phyloP scores from a whole-genome alignment of 768 basidiomycete genomes.

The Wakefieldia striispora region DNA sequence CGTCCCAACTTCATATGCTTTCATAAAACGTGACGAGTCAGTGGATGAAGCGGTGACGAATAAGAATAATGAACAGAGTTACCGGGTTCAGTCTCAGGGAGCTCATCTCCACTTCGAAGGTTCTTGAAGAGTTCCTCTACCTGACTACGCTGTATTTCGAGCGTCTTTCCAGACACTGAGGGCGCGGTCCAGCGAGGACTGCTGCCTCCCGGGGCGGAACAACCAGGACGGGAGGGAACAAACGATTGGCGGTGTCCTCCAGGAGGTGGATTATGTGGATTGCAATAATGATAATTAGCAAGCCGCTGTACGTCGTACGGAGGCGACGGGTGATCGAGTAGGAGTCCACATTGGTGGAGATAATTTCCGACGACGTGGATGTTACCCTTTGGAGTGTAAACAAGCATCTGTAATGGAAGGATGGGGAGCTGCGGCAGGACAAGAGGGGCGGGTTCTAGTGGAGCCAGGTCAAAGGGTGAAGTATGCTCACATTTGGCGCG shows the following conservation, averaged over 20 bases:
- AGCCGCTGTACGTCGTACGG: conserved; percentile 62
- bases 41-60: conserved; percentile 6
- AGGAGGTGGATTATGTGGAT: conserved; percentile 84
- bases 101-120: conserved; percentile 82
- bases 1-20: conserved; percentile 76
- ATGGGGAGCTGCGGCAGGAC: conserved; percentile 62
- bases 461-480: conserved; percentile 13
- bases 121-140: conserved; percentile 93
- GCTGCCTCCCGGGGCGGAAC: conserved; percentile 38
- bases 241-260: conserved; percentile 55
- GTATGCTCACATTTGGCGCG: conserved; percentile 53
- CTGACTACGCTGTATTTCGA: conserved; percentile 90
- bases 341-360: conserved; percentile 62
- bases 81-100: conserved; percentile 86
- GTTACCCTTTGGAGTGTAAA: conserved; percentile 94
- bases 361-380: conserved; percentile 78
- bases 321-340: conserved; percentile 78
- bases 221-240: conserved; percentile 41
- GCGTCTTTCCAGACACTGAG: conserved; percentile 63
- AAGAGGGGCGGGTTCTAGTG: conserved; percentile 18
- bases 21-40: conserved; percentile 18
- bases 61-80: conserved; percentile 33
- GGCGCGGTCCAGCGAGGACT: conserved; percentile 55
- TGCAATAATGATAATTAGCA: conserved; percentile 69
- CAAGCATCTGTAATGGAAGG: conserved; percentile 78